Evolutionary conservation across 306 rosid species (phyloP), one percentile per base, ranked within the genome.

Genomic region (Quercus gilva): DNA sequence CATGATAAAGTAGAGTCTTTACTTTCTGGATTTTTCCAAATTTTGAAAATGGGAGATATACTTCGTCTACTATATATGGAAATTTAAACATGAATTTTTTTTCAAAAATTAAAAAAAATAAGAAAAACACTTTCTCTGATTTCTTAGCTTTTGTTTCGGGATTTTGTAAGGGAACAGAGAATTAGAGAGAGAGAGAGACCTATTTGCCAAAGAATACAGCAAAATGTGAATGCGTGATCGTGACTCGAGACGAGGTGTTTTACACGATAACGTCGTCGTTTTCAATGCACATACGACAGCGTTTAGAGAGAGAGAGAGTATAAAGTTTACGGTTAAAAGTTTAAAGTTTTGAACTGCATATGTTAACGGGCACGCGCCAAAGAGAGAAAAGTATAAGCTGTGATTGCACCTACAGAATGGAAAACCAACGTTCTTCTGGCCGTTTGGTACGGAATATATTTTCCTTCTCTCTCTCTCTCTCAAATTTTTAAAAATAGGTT

Each of bases 1-100:
- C 99, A 95, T 91, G 12, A 14, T 17, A 6, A 74, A 41, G 45
- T 41, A 41, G 3, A 41, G 8, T 41, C 0, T 41, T 8, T 41
- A 41, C 45, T 41, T 41, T 41, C 45, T 8, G 12, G 45, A 41
- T 41, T 41, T 41, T 41, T 41, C 45, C 45, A 8, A 41, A 41
- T 49, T 49, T 49, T 3, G 53, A 49, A 49, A 49, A 11, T 49
- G 53, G 53, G 53, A 49, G 53, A 49, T 2, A 49, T 49, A 49
- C 5, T n/a, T 8, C 25, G 20, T 59, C 65, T 8, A 25, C 13
- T 59, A 5, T 4, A 59, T 59, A 6, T 49, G 53, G 53, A 49
- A 49, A 10, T 59, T 59, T 23, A 59, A 59, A 21, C 20, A 5
- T 41, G 12, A 41, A 41, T 37, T 37, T 37, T 37, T 37, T 37